phyloP scores from a whole-genome alignment of 257 asterid species.

The Salvia rosmarinus region DNA sequence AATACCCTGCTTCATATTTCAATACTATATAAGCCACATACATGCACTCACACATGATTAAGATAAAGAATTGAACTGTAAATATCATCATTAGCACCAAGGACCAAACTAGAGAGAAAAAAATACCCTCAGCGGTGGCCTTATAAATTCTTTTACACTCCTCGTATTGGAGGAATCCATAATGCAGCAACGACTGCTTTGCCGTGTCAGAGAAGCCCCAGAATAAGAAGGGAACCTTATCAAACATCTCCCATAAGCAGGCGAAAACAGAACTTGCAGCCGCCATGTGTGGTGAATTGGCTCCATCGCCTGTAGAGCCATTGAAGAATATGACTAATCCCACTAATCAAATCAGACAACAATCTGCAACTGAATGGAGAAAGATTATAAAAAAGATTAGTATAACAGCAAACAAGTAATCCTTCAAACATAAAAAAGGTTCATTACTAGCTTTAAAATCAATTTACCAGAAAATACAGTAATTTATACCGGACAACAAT shows the following conservation, averaged over 20 bases:
- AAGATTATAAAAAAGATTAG: not conserved
- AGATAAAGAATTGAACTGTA: not conserved
- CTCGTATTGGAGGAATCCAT: constrained; percentile 22
- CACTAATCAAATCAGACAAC: not conserved
- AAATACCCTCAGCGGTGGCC: constrained; percentile 44
- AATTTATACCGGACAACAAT: not conserved
- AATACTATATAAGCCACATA: constrained; percentile 10
- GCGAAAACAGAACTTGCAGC: constrained; percentile 37
- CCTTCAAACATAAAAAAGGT: constrained; percentile 1
- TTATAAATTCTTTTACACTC: constrained; percentile 20
- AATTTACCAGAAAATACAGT: not conserved
- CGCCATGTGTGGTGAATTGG: constrained; percentile 46
- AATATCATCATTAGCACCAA: not conserved
- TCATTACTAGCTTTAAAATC: not conserved
- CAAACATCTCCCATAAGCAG: constrained; percentile 24
- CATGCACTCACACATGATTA: constrained; percentile 1
- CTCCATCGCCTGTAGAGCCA: constrained; percentile 47
- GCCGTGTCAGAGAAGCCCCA: constrained; percentile 31
- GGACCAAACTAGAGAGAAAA: not conserved
- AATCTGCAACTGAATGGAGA: constrained; percentile 7
- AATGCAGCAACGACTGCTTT: constrained; percentile 31
- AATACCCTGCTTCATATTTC: constrained; percentile 43
- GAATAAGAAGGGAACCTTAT: constrained; percentile 27
- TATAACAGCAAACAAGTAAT: constrained; percentile 1
- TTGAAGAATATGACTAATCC: constrained; percentile 15